Conservation (phyloP, 208 protist genomes). For the Phytomonas francai region DNA sequence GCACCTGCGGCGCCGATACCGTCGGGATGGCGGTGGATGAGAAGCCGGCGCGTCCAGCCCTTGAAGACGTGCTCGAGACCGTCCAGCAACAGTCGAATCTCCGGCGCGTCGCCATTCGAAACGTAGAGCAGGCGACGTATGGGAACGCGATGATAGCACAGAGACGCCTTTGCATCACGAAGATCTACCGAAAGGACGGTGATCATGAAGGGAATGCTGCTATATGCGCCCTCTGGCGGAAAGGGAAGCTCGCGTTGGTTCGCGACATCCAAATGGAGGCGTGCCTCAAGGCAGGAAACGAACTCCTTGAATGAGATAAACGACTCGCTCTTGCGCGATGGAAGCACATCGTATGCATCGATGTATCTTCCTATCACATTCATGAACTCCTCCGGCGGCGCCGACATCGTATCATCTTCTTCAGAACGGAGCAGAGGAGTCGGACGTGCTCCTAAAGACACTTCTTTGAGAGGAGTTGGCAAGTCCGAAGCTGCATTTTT, state of each 20-base stretch:
- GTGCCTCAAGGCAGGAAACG: slow-evolving; percentile 12
- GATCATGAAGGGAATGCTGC: slow-evolving; percentile 14
- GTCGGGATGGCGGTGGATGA: slow-evolving; percentile 21
- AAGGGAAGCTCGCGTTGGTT: slow-evolving; percentile 10
- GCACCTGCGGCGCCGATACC: slow-evolving; percentile 21
- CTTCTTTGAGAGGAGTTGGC: background rate
- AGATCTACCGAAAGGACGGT: slow-evolving; percentile 16
- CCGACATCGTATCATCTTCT: background rate
- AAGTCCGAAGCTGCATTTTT: background rate
- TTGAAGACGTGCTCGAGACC: slow-evolving; percentile 24
- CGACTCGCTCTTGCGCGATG: slow-evolving; percentile 12
- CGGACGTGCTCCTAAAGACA: background rate
- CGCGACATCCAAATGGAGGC: slow-evolving; percentile 16
- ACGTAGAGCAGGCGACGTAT: slow-evolving; percentile 23
- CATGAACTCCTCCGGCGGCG: background rate
- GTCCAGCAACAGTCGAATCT: slow-evolving; percentile 22
- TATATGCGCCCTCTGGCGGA: background rate
- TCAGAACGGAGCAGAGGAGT: background rate
- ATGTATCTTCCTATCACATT: background rate
- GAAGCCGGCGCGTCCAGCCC: slow-evolving; percentile 26
- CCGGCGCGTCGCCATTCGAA: slow-evolving; percentile 18
- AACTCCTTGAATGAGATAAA: slow-evolving; percentile 20
- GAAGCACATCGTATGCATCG: slow-evolving; percentile 14
- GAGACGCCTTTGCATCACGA: slow-evolving; percentile 25
- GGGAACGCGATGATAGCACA: slow-evolving; percentile 22